Evolutionary conservation across 805 yeast species (phyloP), one percentile per base, ranked within the genome.

Genomic region (Wickerhamomyces tratensis): DNA sequence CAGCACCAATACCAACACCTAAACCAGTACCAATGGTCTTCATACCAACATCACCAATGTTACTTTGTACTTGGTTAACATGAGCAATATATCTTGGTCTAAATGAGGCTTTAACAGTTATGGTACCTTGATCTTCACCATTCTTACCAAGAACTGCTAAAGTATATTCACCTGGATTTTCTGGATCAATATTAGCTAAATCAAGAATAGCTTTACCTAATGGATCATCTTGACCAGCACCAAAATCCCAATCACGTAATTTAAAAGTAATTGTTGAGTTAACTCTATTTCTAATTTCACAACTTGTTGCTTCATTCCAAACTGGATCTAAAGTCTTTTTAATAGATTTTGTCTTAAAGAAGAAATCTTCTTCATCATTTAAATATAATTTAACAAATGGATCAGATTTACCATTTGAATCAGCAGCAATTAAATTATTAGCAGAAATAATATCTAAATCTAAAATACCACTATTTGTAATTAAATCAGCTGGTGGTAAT

Each of bases 231-330:
- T 75, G 76, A 45, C 80, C 87, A 38, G 86, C 79, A 50, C 96
- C 96, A 49, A 91, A 77, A 63, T 93, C 99, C 96, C 97, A 91
- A 59, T 93, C 99, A 56, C 58, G 71, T 13, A 85, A 76, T 43
- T 70, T 74, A 43, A 86, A 68, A 43, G 65, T 67, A 41, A 89
- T 58, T 5, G 61, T 59, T 10, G 85, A 77, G 53, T 77, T 77
- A 43, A 72, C 77, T 57, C 86, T 74, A 59, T 83, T 82, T 25
- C 68, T 56, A 26, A 88, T 67, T 33, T 72, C 73, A 35, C 79
- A 66, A 12, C 70, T 61, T 37, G 78, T 73, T 14, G 64, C 58
- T 66, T 88, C 96, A 58, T 89, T 82, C 88, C 91, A 93, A 2
- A 66, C 74, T n/a, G 99, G 99, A 45, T 84, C 75, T 51, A 93